A percentile compares a stretch with the other conserved stretches of the same genome.
Conservation (phyloP, 176 grass and related monocot genomes). For the Lolium multiflorum region DNA sequence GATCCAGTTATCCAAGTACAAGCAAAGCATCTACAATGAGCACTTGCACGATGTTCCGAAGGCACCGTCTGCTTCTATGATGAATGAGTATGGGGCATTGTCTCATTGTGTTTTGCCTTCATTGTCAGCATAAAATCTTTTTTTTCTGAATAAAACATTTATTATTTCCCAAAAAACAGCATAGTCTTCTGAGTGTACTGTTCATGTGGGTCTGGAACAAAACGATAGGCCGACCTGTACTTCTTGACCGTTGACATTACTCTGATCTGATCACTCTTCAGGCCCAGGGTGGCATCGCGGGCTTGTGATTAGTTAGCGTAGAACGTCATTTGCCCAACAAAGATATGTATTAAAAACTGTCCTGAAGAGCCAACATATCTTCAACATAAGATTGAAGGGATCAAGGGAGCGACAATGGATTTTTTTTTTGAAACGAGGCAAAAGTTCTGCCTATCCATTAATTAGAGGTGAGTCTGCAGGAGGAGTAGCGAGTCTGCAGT, state of each 20-base stretch:
- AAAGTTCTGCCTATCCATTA: too few relatives aligned
- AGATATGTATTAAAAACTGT: neutral
- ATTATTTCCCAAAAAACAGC: neutral
- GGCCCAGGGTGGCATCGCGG: neutral
- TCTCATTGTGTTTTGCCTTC: neutral
- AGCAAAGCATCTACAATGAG: slow-evolving; percentile 20
- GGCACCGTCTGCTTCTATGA: neutral
- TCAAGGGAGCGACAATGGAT: too few relatives aligned
- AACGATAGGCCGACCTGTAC: neutral
- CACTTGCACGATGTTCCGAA: neutral
- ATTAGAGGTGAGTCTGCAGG: too few relatives aligned
- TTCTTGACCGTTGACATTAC: neutral
- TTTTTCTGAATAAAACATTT: neutral
- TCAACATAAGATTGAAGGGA: too few relatives aligned
- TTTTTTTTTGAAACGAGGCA: too few relatives aligned
- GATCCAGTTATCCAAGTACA: slow-evolving; percentile 26
- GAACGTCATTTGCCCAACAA: neutral
- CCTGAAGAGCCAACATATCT: neutral
- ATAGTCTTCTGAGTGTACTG: too few relatives aligned
- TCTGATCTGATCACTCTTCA: neutral
- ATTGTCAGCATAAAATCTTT: neutral
- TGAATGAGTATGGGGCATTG: neutral
- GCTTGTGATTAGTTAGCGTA: neutral
- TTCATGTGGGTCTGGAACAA: neutral
- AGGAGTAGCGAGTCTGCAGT: too few relatives aligned